Evolutionary conservation across 2,329 filamentous ascomycete species (phyloP), one percentile per base, ranked within the genome.

Genomic region (Dactylellina drechsleri): DNA sequence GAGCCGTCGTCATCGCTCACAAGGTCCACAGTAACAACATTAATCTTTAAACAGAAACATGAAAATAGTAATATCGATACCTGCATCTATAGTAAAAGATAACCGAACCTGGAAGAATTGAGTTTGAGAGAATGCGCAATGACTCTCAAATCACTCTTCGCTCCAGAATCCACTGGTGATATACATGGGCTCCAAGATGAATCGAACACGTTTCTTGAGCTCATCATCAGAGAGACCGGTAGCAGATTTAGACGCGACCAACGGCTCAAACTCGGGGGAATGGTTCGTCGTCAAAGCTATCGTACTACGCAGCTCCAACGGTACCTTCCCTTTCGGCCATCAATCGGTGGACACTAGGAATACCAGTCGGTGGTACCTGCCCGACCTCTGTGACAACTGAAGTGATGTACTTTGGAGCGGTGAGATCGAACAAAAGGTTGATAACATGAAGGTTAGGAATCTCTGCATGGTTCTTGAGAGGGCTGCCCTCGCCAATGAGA

Each of bases 381-480:
- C 94, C 95, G 81, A 94, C 89, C 83, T 99, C 95, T 2, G 93
- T 97, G 58, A 98, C 89, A 47, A 99, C 90, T 82, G 93, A 91
- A 45, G 92, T 90, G 77, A 98, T 89, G 80, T 92, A 93, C 79
- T 92, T 90, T 2, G 92, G 91, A 13, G 90, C 91, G 0, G 95
- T 99, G 56, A 94, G 92, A 81, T 99, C 95, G 80, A 96, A 97
- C 82, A 98, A 88, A 74, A 97, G 86, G 80, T 91, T 91, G 76
- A 90, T 83, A 45, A 90, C 83, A 80, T 90, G 87, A 70, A 91
- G 81, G 67, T 86, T 86, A 28, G 84, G 84, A 50, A 86, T 84
- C n/a, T 89, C 86, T 62, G 83, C 83, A 87, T 87, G 89, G 60
- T 85, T 83, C 41, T 83, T 81, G 41, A 89, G 80, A 1, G 83